Conservation (phyloP, 2,329 filamentous ascomycete species). For the Raffaelea albimanens region DNA sequence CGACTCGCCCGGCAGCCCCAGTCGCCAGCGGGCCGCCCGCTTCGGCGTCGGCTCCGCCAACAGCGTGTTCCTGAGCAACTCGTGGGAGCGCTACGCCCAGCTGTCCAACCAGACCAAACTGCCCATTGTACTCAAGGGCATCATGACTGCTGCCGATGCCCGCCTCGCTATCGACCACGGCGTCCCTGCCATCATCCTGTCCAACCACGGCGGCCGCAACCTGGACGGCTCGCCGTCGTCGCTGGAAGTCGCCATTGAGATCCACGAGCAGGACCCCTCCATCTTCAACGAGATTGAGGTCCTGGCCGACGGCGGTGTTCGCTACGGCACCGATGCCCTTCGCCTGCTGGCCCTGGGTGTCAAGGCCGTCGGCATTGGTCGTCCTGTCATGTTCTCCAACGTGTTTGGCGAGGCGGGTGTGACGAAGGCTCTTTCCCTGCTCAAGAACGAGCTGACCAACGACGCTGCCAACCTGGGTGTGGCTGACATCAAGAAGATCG, state of each 20-base stretch:
- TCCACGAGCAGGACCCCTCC: slow-evolving; percentile 29
- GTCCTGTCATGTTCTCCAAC: slow-evolving; percentile 39
- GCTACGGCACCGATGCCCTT: slow-evolving; percentile 36
- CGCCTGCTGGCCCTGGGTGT: slow-evolving; percentile 36
- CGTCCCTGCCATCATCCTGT: slow-evolving; percentile 35
- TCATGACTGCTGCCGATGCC: slow-evolving; percentile 21
- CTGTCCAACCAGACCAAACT: slow-evolving; percentile 22
- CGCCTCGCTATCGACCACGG: slow-evolving; percentile 28
- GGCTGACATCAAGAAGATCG: slow-evolving; percentile 25
- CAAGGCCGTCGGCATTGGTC: slow-evolving; percentile 34
- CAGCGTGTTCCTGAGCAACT: slow-evolving; percentile 10
- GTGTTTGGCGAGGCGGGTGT: slow-evolving; percentile 40
- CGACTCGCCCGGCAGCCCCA: slow-evolving; percentile 28
- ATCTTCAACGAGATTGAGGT: slow-evolving; percentile 33
- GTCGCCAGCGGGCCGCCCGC: slow-evolving; percentile 30
- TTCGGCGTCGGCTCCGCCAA: slow-evolving; percentile 27
- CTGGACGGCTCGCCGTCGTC: slow-evolving; percentile 34
- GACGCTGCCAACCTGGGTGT: slow-evolving; percentile 35
- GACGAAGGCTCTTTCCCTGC: slow-evolving; percentile 29
- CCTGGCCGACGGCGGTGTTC: slow-evolving; percentile 36
- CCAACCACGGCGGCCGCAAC: slow-evolving; percentile 42
- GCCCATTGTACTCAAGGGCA: slow-evolving; percentile 23
- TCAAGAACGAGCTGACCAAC: slow-evolving; percentile 39
- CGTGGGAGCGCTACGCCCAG: slow-evolving; percentile 26
- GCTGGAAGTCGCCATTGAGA: slow-evolving; percentile 33